Evolutionary conservation across 805 yeast species (phyloP).

Genomic region (Kodamaea laetipori): DNA sequence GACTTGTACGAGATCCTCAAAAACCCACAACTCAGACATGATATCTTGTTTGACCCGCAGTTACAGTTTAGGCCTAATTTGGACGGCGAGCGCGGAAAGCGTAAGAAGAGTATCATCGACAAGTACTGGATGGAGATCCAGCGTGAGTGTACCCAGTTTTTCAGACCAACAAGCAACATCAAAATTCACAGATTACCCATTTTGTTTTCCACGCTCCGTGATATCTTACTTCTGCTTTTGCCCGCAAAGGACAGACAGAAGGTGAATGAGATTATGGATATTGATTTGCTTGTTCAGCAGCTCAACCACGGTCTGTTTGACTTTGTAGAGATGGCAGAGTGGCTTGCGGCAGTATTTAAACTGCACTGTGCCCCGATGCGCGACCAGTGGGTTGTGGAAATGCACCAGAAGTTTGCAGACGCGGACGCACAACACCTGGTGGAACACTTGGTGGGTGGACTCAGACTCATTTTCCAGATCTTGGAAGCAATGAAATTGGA

Average conservation of each 20-base stretch:
- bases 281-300: slow-evolving; percentile 76
- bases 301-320: slow-evolving; percentile 69
- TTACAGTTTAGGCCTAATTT: slow-evolving; percentile 88
- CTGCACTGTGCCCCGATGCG: slow-evolving; percentile 96
- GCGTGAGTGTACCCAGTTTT: slow-evolving; percentile 58
- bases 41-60: slow-evolving; percentile 88
- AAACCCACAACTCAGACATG: slow-evolving; percentile 92
- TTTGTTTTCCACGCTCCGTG: slow-evolving; percentile 75
- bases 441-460: slow-evolving; percentile 65
- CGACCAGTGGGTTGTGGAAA: slow-evolving; percentile 83
- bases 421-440: slow-evolving; percentile 52
- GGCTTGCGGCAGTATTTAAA: slow-evolving; percentile 79
- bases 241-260: slow-evolving; percentile 73
- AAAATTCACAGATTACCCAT: slow-evolving; percentile 57
- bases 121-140: slow-evolving; percentile 82
- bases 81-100: slow-evolving; percentile 86
- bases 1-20: slow-evolving; percentile 86
- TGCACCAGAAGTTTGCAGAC: slow-evolving; percentile 60
- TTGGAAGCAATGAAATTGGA: slow-evolving; percentile 94
- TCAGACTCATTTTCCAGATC: slow-evolving; percentile 75
- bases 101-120: slow-evolving; percentile 74
- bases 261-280: slow-evolving; percentile 73
- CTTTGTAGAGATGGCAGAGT: slow-evolving; percentile 66
- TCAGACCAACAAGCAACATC: slow-evolving; percentile 20
- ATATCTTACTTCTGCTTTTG: slow-evolving; percentile 69